Percentiles rank a stretch among this genome's conserved stretches.
Conservation (phyloP, 306 rosid genomes). For the Quercus variabilis region DNA sequence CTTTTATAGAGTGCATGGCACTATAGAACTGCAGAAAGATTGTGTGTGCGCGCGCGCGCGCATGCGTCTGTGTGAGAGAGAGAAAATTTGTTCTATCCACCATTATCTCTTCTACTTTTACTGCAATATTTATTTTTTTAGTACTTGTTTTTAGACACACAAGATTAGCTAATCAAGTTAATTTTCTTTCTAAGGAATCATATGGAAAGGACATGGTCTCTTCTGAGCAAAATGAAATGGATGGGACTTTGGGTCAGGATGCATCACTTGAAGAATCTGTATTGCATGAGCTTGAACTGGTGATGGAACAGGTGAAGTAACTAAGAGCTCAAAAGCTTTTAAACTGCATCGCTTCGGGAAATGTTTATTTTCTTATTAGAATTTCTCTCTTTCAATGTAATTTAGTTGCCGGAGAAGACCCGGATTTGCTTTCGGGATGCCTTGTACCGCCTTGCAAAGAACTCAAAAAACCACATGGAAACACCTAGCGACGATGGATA, state of each 20-base stretch:
- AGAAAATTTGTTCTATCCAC: not conserved
- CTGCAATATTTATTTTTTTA: not conserved
- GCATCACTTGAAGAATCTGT: slow-evolving; percentile 54
- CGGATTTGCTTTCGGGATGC: slow-evolving; percentile 73
- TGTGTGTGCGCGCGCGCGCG: accelerated
- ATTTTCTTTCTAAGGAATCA: slow-evolving; percentile 20
- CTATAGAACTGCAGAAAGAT: not conserved
- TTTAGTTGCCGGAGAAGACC: slow-evolving; percentile 55
- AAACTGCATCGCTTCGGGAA: not conserved
- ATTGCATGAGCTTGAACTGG: slow-evolving; percentile 53
- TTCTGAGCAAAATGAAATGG: slow-evolving; percentile 30
- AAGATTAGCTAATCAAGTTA: not conserved
- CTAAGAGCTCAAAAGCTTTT: not conserved
- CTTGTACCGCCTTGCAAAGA: slow-evolving; percentile 68
- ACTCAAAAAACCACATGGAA: slow-evolving; percentile 32
- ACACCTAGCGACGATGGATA: slow-evolving; percentile 25
- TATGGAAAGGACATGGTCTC: slow-evolving; percentile 14
- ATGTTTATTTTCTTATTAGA: slow-evolving; percentile 11
- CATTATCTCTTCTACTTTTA: not conserved
- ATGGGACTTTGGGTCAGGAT: slow-evolving; percentile 24
- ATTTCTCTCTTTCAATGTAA: slow-evolving; percentile 1
- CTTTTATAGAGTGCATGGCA: not conserved
- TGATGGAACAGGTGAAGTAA: slow-evolving; percentile 49
- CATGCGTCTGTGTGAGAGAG: not conserved
- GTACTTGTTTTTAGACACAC: not conserved